A percentile compares a stretch with the other conserved stretches of the same genome.
These are phyloP conservation scores for Jatropha curcas DNA, from an alignment of 345 rosid genomes.

Conservation along the genomic window DNA sequence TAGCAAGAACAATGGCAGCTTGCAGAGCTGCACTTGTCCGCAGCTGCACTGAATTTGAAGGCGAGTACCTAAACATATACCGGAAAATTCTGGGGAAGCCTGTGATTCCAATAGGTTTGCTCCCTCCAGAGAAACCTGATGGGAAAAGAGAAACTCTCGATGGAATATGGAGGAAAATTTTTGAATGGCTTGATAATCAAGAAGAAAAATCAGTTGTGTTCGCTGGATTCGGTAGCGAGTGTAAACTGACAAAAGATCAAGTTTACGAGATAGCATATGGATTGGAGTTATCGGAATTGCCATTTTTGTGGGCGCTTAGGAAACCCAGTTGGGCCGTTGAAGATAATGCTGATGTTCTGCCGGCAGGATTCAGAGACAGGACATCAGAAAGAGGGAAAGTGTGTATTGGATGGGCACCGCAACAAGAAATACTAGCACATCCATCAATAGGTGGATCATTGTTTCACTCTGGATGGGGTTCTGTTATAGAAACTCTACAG, in stretches of 20 bases:
- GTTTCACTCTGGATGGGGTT: constrained; percentile 29
- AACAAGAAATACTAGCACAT: constrained; percentile 19
- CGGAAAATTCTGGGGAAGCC: not conserved
- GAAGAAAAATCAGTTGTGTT: constrained; percentile 33
- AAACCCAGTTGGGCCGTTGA: constrained; percentile 13
- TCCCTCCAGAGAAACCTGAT: constrained; percentile 19
- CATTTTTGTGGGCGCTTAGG: constrained; percentile 34
- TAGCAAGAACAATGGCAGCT: not conserved
- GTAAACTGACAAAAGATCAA: constrained; percentile 29
- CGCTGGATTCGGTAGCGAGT: constrained; percentile 44
- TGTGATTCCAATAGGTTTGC: constrained; percentile 23
- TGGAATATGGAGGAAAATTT: constrained; percentile 4
- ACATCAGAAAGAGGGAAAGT: constrained; percentile 7
- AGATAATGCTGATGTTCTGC: constrained; percentile 12
- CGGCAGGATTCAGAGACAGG: not conserved
- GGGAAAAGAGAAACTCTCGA: not conserved
- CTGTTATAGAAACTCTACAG: constrained; percentile 21
- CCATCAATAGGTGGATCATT: constrained; percentile 22
- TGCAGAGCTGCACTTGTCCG: constrained; percentile 22
- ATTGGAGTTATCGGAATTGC: constrained; percentile 29
- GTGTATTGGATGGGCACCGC: constrained; percentile 20
- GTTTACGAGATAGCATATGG: constrained; percentile 34
- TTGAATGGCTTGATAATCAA: constrained; percentile 26
- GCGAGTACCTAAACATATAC: constrained; percentile 6
- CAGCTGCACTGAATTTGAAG: constrained; percentile 23